Base-by-base conservation (phyloP, 208 protist species). In the Naegleria lovaniensis region DNA sequence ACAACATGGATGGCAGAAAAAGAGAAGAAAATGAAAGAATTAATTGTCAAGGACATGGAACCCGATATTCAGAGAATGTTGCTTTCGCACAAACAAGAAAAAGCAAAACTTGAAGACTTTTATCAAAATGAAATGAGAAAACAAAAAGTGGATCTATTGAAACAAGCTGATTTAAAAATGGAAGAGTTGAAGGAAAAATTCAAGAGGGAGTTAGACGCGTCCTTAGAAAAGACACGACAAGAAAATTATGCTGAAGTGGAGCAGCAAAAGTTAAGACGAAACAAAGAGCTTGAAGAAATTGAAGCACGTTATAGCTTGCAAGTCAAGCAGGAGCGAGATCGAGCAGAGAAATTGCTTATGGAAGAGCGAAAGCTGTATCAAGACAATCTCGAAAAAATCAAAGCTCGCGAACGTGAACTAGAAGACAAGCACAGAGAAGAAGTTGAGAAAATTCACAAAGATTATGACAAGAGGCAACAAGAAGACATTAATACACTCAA, bases 151-250 rank as follows among this genome's bases (percentile, higher is more conserved):
- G 41, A 87, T 22, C 19, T 51, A 87, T 52, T 51, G 19, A 40
- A 33, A 4, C 40, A 87, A 87, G 16, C 33, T 51, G 83, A 87
- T 13, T 29, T 15, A 51, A 25, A 52, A 36, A 41, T 87, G 33
- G 29, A 87, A n/a, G 22, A 87, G 5, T 39, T 87, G 9, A 87
- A n/a, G n/a, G 83, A 87, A 87, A 87, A 87, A 48, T 51, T 87
- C 15, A 51, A 51, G 13, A 41, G 33, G 0, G 83, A 87, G 9
- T 40, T 33, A 3, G 83, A 87, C 6, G 19, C 6, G 11, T 0
- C 36, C 29, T 9, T 87, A 25, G 83, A 87, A 4, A 87, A 39
- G 43, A 39, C 83, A 33, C 40, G 38, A 5, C 11, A 36, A 11
- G 83, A 87, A 29, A 51, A n/a, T 7, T 22, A 15, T 29, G 1